These are phyloP conservation scores for Aspergillus novofumigatus DNA, from an alignment of 2,329 filamentous ascomycete genomes.

Conservation along the genomic window DNA sequence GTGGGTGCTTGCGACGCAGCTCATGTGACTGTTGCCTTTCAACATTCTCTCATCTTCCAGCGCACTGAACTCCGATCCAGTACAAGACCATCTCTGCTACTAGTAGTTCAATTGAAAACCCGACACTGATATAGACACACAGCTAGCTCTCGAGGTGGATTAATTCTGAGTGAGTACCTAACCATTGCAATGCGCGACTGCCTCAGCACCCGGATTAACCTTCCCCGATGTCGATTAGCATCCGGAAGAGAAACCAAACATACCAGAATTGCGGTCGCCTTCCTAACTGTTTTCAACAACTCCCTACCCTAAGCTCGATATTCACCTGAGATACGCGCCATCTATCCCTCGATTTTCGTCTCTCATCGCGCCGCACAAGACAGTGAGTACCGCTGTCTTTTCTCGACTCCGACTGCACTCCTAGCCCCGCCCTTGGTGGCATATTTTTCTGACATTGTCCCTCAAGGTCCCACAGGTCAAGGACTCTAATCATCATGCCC, in stretches of 20 bases:
- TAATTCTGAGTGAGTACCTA: not conserved
- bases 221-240: constrained; percentile 18
- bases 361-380: constrained; percentile 1
- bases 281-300: constrained; percentile 8
- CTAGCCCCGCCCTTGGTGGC: constrained; percentile 7
- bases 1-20: not conserved
- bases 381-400: constrained; percentile 9
- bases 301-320: constrained; percentile 1
- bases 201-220: constrained; percentile 18
- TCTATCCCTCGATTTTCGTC: not conserved
- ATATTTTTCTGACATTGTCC: constrained; percentile 3
- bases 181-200: constrained; percentile 2
- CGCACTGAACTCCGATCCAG: not conserved
- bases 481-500: constrained; percentile 22
- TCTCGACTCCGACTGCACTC: constrained; percentile 1
- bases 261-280: constrained; percentile 15
- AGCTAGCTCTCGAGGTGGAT: not conserved
- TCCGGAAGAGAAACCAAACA: constrained; percentile 18
- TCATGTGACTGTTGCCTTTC: not conserved
- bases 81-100: not conserved
- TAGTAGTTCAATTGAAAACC: not conserved
- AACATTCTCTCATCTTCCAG: not conserved
- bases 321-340: not conserved
- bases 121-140: too few species aligned
- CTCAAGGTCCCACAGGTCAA: not conserved